Percentiles rank a stretch among this genome's conserved stretches.
Conservation (phyloP, 148 eudicot species). For the Chenopodium berlandieri region DNA sequence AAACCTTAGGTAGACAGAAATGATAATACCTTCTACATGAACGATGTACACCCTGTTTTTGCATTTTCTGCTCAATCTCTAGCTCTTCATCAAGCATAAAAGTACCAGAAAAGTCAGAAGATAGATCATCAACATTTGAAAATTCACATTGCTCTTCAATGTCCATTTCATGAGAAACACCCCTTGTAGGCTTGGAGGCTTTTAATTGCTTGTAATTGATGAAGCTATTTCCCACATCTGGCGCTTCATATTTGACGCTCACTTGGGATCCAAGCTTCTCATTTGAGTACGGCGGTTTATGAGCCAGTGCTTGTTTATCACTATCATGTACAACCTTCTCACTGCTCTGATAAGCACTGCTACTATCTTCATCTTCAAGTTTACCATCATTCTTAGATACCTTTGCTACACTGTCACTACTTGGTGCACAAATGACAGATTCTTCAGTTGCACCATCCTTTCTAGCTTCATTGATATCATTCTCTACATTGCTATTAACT, state of each 20-base stretch:
- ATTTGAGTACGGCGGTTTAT: conserved; percentile 23
- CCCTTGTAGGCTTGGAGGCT: conserved; percentile 27
- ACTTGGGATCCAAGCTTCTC: conserved; percentile 25
- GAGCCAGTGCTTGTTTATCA: conserved; percentile 26
- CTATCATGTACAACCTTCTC: conserved; percentile 24
- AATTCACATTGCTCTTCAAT: conserved; percentile 29
- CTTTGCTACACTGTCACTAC: conserved; percentile 22
- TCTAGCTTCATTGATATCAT: conserved; percentile 21
- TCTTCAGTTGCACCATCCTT: conserved; percentile 22
- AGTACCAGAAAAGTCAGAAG: conserved; percentile 62
- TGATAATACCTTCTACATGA: conserved; percentile 53
- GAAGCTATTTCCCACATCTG: conserved; percentile 9
- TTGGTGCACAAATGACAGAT: conserved; percentile 22
- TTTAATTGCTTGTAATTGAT: conserved; percentile 18
- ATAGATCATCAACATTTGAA: conserved; percentile 42
- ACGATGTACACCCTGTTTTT: conserved; percentile 33
- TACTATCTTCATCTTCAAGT: conserved; percentile 13
- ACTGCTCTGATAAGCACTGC: conserved; percentile 16
- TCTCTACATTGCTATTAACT: conserved; percentile 21
- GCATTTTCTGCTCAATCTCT: conserved; percentile 55
- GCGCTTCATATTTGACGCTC: conserved; percentile 13
- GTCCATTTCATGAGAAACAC: conserved; percentile 22
- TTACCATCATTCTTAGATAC: conserved; percentile 20
- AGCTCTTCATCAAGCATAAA: conserved; percentile 97
- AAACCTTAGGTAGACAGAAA: neutral